Conservation (phyloP, 1,284 basidiomycete species). For the Cerioporus squamosus region DNA sequence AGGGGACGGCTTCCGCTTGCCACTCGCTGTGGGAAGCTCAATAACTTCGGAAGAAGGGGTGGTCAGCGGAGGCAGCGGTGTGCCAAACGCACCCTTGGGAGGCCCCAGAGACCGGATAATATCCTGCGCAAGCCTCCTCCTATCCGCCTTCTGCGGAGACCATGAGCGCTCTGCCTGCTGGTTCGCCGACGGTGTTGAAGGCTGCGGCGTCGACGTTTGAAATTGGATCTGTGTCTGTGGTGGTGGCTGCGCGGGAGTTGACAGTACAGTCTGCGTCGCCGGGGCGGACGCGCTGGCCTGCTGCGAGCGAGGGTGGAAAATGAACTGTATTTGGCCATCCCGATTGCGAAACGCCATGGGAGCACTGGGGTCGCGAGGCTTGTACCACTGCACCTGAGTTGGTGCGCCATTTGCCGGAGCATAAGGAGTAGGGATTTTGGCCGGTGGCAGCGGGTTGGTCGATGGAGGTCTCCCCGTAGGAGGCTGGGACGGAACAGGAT, state of each 20-base stretch:
- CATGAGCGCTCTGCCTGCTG: constrained; percentile 17
- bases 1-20: constrained; percentile 14
- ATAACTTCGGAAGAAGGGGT: neutral
- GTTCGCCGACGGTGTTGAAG: neutral
- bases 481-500: too few species aligned
- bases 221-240: neutral
- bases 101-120: constrained; percentile 45
- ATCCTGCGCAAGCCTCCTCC: constrained; percentile 45
- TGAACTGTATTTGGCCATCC: constrained; percentile 10
- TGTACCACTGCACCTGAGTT: constrained; percentile 3
- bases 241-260: neutral
- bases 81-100: constrained; percentile 17
- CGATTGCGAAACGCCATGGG: constrained; percentile 9
- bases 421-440: too few species aligned
- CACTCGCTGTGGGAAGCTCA: neutral
- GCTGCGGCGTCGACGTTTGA: neutral
- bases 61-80: neutral
- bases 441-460: too few species aligned
- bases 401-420: too few species aligned
- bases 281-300: neutral
- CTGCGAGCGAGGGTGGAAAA: neutral
- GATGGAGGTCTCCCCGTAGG: too few species aligned
- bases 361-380: constrained; percentile 8
- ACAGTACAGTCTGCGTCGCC: neutral
- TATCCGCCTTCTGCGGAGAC: constrained; percentile 43